Conservation (phyloP, 2,329 filamentous ascomycete genomes). For the Aureobasidium sp. region DNA sequence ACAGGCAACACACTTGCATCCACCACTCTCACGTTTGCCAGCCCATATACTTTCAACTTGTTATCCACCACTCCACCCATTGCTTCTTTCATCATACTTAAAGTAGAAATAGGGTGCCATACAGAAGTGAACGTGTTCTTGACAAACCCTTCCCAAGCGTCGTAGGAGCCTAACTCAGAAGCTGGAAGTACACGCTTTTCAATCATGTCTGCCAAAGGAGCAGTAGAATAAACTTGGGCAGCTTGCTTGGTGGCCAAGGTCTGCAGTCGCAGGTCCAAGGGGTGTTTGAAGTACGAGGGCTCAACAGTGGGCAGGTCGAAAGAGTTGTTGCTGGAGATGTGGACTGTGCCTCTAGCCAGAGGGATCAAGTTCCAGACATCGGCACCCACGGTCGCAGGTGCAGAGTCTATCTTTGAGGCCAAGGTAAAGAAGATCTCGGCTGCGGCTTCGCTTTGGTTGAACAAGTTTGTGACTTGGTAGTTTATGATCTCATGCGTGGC, state of each 20-base stretch:
- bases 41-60: constrained; percentile 21
- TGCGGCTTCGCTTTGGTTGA: constrained; percentile 21
- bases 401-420: constrained; percentile 22
- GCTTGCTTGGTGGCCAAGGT: constrained; percentile 29
- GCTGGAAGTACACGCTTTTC: constrained; percentile 25
- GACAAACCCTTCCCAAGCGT: constrained; percentile 23
- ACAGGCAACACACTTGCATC: constrained; percentile 23
- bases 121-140: constrained; percentile 23
- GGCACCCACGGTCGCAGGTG: constrained; percentile 23
- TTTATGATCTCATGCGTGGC: constrained; percentile 21
- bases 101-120: constrained; percentile 26
- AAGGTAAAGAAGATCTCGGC: constrained; percentile 34
- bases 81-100: constrained; percentile 26
- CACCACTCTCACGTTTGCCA: constrained; percentile 19
- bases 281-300: constrained; percentile 37
- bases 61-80: constrained; percentile 22
- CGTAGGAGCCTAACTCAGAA: constrained; percentile 15
- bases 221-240: constrained; percentile 25
- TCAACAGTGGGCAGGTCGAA: constrained; percentile 34
- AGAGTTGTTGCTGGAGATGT: constrained; percentile 22
- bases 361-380: constrained; percentile 33
- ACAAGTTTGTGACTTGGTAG: constrained; percentile 25
- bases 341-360: constrained; percentile 23
- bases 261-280: constrained; percentile 32
- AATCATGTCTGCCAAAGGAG: constrained; percentile 24